Percentiles rank a stretch among this genome's conserved stretches.
phyloP scores from a whole-genome alignment of 768 basidiomycete species.

The Boletus barrowsii region DNA sequence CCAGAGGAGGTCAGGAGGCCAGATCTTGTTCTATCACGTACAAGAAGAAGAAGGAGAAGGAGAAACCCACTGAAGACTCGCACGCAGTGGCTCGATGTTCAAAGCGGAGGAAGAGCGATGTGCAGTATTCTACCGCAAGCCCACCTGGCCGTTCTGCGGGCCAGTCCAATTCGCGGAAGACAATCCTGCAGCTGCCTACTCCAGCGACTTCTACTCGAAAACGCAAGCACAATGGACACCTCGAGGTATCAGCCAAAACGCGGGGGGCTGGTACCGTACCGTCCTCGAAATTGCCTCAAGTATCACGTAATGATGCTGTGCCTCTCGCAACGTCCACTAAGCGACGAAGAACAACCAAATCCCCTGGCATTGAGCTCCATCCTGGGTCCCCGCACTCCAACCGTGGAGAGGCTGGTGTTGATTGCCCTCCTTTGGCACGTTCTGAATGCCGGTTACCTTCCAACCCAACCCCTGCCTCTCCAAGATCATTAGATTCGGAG shows the following conservation, averaged over 20 bases:
- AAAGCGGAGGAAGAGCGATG: conserved; percentile 20
- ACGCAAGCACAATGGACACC: background rate
- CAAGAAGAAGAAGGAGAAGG: conserved; percentile 3
- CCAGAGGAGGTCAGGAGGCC: conserved; percentile 11
- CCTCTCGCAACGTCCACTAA: conserved; percentile 8
- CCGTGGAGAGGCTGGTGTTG: background rate
- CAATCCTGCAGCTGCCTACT: conserved; percentile 21
- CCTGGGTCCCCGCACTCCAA: background rate
- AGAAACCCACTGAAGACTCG: background rate
- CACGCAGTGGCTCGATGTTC: conserved; percentile 7
- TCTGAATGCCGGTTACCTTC: background rate
- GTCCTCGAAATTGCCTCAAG: background rate
- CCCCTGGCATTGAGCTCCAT: background rate
- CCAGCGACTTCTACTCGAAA: conserved; percentile 21
- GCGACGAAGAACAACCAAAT: conserved; percentile 1
- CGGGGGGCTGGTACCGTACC: background rate
- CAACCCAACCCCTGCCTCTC: background rate
- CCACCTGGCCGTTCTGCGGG: background rate
- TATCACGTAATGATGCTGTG: background rate
- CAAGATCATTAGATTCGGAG: background rate
- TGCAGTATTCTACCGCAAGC: background rate
- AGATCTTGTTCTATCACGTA: background rate
- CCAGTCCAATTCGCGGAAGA: conserved; percentile 3
- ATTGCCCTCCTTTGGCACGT: conserved; percentile 1
- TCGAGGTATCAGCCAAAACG: background rate